Evolutionary conservation across 495 filamentous ascomycete species (phyloP).

Genomic region (Aspergillus cavernicola): DNA sequence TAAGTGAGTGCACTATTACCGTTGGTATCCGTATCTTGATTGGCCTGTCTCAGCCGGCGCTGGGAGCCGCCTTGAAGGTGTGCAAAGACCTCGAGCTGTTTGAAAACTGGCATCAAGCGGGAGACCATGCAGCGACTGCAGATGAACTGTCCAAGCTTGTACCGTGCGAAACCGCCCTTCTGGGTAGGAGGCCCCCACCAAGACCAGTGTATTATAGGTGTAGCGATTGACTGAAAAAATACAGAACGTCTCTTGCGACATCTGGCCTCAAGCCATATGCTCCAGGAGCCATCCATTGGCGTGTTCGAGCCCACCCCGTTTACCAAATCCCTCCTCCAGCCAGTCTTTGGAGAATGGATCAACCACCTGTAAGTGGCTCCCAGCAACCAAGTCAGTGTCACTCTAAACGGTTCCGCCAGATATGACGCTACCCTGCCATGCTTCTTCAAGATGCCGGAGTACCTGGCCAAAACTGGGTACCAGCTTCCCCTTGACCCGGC

Average conservation of each 20-base stretch:
- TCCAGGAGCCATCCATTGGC: background rate
- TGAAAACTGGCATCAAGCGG: slow-evolving; percentile 1
- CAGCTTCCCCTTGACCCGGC: background rate
- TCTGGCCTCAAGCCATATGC: too few relatives aligned
- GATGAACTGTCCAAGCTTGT: background rate
- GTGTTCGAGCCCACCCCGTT: background rate
- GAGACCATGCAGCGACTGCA: background rate
- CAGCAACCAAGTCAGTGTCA: too few relatives aligned
- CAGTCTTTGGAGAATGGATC: slow-evolving; percentile 10
- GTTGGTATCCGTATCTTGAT: too few relatives aligned
- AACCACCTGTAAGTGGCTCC: slow-evolving; percentile 3
- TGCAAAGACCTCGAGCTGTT: slow-evolving; percentile 1
- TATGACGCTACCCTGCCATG: slow-evolving; percentile 4
- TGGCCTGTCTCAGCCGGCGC: background rate
- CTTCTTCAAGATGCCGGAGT: slow-evolving; percentile 2
- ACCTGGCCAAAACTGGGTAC: slow-evolving; percentile 4
- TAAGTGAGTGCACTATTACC: too few relatives aligned
- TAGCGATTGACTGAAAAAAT: too few relatives aligned
- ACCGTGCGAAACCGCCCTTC: too few relatives aligned
- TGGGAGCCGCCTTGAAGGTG: background rate
- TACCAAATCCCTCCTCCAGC: slow-evolving; percentile 1
- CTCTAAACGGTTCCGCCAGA: background rate
- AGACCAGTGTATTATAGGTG: too few relatives aligned
- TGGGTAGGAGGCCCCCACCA: too few relatives aligned
- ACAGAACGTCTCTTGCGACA: too few relatives aligned